Evolutionary conservation across 768 basidiomycete genomes (phyloP).

Genomic region (Kwoniella europaea): DNA sequence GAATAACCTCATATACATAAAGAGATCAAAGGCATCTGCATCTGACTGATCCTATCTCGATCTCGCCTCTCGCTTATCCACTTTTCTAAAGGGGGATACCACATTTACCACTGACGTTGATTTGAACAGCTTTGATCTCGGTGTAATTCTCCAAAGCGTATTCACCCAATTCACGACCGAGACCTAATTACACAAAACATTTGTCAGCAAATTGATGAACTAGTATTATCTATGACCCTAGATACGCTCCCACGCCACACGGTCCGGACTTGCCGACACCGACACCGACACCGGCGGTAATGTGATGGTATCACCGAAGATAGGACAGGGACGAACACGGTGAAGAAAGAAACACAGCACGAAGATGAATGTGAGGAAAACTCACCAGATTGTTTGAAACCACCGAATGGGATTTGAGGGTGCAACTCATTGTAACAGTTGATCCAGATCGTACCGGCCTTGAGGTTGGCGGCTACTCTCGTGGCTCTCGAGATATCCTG

Average conservation of each 20-base stretch:
- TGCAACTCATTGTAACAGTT: slow-evolving; percentile 62
- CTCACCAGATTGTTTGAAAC: slow-evolving; percentile 76
- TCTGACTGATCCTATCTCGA: background rate
- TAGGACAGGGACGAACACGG: background rate
- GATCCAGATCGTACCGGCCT: slow-evolving; percentile 70
- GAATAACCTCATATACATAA: too few species aligned
- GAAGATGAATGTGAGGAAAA: background rate
- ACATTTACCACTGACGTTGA: slow-evolving; percentile 41
- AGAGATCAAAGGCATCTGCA: background rate
- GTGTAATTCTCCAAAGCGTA: slow-evolving; percentile 71
- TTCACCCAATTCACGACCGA: slow-evolving; percentile 79
- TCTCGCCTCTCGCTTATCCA: background rate
- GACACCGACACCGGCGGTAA: background rate
- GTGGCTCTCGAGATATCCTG: slow-evolving; percentile 76
- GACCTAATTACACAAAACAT: slow-evolving; percentile 42
- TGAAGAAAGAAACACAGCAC: slow-evolving; percentile 3
- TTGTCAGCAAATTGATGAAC: background rate
- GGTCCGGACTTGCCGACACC: background rate
- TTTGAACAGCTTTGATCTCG: slow-evolving; percentile 69
- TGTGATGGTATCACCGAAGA: too few species aligned
- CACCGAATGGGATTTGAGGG: slow-evolving; percentile 88
- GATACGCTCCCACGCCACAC: slow-evolving; percentile 6
- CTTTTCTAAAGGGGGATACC: slow-evolving; percentile 19
- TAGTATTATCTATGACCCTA: background rate
- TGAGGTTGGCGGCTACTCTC: slow-evolving; percentile 71